Evolutionary conservation across 176 grass and related monocot species (phyloP).

Genomic region (bread wheat (Triticum aestivum)): DNA sequence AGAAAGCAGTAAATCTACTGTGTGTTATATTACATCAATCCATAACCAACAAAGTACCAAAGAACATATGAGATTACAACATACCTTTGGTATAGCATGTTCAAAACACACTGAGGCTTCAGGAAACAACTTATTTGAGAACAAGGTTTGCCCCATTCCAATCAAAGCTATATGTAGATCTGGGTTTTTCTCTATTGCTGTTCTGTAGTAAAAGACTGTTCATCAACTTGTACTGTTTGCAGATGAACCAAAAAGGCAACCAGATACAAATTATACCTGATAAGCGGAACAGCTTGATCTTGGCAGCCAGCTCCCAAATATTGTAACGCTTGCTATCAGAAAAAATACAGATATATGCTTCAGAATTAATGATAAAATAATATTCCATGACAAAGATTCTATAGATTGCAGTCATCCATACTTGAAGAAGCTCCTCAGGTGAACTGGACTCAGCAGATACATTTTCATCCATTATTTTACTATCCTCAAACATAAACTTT

Average conservation of each 20-base stretch:
- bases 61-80: slow-evolving; percentile 24
- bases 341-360: slow-evolving; percentile 18
- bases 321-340: slow-evolving; percentile 46
- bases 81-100: slow-evolving; percentile 72
- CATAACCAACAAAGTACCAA: slow-evolving; percentile 19
- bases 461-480: slow-evolving; percentile 29
- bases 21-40: slow-evolving; percentile 5
- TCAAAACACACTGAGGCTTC: slow-evolving; percentile 75
- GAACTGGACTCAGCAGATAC: slow-evolving; percentile 20
- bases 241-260: slow-evolving; percentile 17
- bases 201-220: slow-evolving; percentile 42
- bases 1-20: slow-evolving; percentile 13
- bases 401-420: slow-evolving; percentile 36
- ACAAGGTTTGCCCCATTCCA: slow-evolving; percentile 64
- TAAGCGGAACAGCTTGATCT: slow-evolving; percentile 51
- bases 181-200: slow-evolving; percentile 71
- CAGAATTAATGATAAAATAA: slow-evolving; percentile 11
- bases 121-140: slow-evolving; percentile 51
- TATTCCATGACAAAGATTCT: slow-evolving; percentile 21
- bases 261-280: slow-evolving; percentile 36
- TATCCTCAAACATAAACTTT: slow-evolving; percentile 27
- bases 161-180: slow-evolving; percentile 61
- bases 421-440: slow-evolving; percentile 49
- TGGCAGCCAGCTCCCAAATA: slow-evolving; percentile 32
- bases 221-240: slow-evolving; percentile 18